These are phyloP conservation scores for Aquanectria penicillioides DNA, from an alignment of 2,329 filamentous ascomycete species.

Conservation along the genomic window DNA sequence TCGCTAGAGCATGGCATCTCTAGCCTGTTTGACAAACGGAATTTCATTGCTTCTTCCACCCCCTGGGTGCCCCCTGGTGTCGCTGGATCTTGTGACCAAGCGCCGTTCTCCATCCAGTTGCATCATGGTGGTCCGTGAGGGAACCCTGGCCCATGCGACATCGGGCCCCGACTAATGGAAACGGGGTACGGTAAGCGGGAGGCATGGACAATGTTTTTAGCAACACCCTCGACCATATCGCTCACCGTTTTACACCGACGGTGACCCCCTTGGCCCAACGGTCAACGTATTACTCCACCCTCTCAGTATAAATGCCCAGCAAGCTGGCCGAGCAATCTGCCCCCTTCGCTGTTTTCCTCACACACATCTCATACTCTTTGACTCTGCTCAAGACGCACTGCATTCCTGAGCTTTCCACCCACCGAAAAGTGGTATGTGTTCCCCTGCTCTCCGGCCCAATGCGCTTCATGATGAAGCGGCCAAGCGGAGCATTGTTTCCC, in stretches of 20 bases:
- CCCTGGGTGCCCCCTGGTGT: constrained; percentile 18
- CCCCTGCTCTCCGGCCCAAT: background rate
- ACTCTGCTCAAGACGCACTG: constrained; percentile 16
- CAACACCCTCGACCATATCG: constrained; percentile 13
- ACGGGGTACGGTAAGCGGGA: background rate
- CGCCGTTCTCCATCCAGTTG: constrained; percentile 38
- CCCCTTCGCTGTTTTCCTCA: constrained; percentile 29
- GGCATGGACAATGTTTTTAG: constrained; percentile 14
- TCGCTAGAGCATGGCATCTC: constrained; percentile 26
- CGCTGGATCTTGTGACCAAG: constrained; percentile 43
- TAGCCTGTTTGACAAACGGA: constrained; percentile 24
- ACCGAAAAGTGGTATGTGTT: constrained; percentile 29
- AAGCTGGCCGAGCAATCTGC: constrained; percentile 6
- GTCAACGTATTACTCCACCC: constrained; percentile 37
- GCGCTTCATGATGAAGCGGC: no score
- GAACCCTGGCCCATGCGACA: constrained; percentile 38
- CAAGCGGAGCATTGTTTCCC: constrained; percentile 6
- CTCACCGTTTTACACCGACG: constrained; percentile 42
- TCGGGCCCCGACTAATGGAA: constrained; percentile 21
- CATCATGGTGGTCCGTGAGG: constrained; percentile 30
- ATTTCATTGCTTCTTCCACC: constrained; percentile 31
- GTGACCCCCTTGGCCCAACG: constrained; percentile 29
- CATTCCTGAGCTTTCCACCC: constrained; percentile 13
- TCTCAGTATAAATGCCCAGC: constrained; percentile 35
- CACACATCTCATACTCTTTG: constrained; percentile 11